phyloP scores from a whole-genome alignment of 352 stramenopile genomes.

The Phytopythium ostracodes region DNA sequence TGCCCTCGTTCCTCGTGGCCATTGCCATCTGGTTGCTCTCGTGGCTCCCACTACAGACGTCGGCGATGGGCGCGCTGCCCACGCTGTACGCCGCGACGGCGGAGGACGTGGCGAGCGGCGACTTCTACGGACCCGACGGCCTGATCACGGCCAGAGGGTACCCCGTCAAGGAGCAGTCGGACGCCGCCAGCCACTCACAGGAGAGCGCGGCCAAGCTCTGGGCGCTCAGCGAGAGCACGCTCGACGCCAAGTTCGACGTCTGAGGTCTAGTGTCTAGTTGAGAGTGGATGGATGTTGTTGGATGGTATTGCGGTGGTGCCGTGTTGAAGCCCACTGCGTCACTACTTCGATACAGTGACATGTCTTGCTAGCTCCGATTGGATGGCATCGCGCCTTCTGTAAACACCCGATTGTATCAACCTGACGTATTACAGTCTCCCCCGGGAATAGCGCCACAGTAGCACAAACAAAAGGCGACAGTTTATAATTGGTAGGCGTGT shows the following conservation, averaged over 20 bases:
- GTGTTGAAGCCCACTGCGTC: neutral
- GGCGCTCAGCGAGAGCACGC: conserved; percentile 41
- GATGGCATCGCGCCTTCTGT: neutral
- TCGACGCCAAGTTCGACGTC: conserved; percentile 29
- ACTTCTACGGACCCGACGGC: conserved; percentile 52
- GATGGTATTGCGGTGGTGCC: too few species aligned
- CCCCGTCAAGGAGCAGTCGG: conserved; percentile 33
- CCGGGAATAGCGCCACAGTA: too few species aligned
- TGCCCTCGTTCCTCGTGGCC: conserved; percentile 27
- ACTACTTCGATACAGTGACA: neutral
- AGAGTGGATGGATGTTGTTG: too few species aligned
- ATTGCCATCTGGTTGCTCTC: conserved; percentile 35
- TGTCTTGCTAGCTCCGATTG: neutral
- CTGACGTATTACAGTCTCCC: too few species aligned
- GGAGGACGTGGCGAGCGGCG: conserved; percentile 30
- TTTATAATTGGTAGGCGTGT: too few species aligned
- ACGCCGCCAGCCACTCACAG: conserved; percentile 28
- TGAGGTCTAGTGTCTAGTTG: neutral
- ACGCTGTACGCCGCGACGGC: conserved; percentile 51
- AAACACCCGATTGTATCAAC: too few species aligned
- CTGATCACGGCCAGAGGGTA: conserved; percentile 40
- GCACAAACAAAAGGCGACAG: too few species aligned
- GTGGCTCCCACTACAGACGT: conserved; percentile 38
- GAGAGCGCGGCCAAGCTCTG: conserved; percentile 36
- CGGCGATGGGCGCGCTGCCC: conserved; percentile 37